Evolutionary conservation across 345 rosid species (phyloP).

Genomic region (Toxicodendron radicans): DNA sequence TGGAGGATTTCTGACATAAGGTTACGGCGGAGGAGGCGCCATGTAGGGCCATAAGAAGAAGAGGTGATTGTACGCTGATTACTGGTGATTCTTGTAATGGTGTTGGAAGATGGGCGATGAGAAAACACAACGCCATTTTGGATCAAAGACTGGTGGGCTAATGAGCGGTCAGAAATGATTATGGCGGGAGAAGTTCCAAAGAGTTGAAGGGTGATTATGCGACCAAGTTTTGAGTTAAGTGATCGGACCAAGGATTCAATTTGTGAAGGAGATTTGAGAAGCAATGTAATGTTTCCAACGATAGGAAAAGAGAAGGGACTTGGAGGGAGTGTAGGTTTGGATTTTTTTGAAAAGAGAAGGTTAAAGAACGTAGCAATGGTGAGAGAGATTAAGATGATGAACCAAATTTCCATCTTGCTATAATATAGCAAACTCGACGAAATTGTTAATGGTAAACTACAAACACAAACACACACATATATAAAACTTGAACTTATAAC

Average conservation of each 20-base stretch:
- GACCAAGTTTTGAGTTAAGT: constrained; percentile 37
- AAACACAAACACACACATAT: too few relatives aligned
- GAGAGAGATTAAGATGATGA: too few relatives aligned
- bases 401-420: too few relatives aligned
- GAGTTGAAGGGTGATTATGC: constrained; percentile 36
- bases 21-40: constrained; percentile 48
- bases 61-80: constrained; percentile 32
- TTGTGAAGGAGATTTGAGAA: constrained; percentile 5
- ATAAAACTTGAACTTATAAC: too few relatives aligned
- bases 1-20: constrained; percentile 50
- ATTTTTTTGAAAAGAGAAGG: too few relatives aligned
- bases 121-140: constrained; percentile 42
- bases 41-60: constrained; percentile 43
- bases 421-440: too few relatives aligned
- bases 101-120: constrained; percentile 36
- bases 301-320: constrained; percentile 29
- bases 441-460: too few relatives aligned
- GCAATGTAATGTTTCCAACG: constrained; percentile 17
- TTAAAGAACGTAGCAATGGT: too few relatives aligned
- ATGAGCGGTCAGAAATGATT: constrained; percentile 39
- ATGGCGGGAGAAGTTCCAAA: constrained; percentile 36
- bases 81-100: constrained; percentile 32
- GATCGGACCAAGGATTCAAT: constrained; percentile 10
- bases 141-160: constrained; percentile 46
- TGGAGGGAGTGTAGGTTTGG: constrained; percentile 23